A percentile compares a stretch with the other conserved stretches of the same genome.
Evolutionary conservation across 2,329 filamentous ascomycete species (phyloP).

Genomic region (Drechslerella dactyloides): DNA sequence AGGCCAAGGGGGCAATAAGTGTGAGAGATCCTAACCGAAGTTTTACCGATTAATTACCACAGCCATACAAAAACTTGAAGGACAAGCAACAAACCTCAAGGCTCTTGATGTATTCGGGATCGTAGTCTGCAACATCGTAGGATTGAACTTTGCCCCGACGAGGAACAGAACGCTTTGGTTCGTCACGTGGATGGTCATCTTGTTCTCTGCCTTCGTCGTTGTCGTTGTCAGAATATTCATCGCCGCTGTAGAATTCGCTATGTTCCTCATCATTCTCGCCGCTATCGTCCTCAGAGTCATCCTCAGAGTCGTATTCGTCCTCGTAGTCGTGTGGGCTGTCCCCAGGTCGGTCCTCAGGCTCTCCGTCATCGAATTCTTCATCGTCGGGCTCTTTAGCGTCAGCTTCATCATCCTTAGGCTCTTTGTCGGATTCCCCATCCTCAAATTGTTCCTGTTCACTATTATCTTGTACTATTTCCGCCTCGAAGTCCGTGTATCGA

Average conservation of each 20-base stretch:
- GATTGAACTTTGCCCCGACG: too few relatives aligned
- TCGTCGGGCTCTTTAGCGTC: background rate
- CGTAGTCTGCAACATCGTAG: background rate
- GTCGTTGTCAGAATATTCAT: slow-evolving; percentile 1
- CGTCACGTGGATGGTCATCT: background rate
- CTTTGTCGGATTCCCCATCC: background rate
- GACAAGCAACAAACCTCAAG: background rate
- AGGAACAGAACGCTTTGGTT: background rate
- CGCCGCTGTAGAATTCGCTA: background rate
- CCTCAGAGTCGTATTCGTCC: background rate
- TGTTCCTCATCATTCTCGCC: slow-evolving; percentile 14
- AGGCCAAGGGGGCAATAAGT: slow-evolving; percentile 4
- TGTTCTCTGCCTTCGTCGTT: slow-evolving; percentile 1
- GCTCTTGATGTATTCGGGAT: slow-evolving; percentile 10
- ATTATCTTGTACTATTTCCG: too few relatives aligned
- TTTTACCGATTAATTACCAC: too few relatives aligned
- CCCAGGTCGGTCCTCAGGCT: background rate
- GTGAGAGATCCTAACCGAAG: slow-evolving; percentile 12
- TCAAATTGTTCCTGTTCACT: background rate
- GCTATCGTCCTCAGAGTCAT: background rate
- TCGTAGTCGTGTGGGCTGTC: background rate
- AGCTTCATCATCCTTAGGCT: background rate
- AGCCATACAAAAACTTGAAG: too few relatives aligned
- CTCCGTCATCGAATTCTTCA: too few relatives aligned
- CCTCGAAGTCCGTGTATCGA: too few relatives aligned